Percentiles rank a stretch among this genome's conserved stretches.
Evolutionary conservation across 352 stramenopile species (phyloP).

Genomic region (Globisporangium cystogenes): DNA sequence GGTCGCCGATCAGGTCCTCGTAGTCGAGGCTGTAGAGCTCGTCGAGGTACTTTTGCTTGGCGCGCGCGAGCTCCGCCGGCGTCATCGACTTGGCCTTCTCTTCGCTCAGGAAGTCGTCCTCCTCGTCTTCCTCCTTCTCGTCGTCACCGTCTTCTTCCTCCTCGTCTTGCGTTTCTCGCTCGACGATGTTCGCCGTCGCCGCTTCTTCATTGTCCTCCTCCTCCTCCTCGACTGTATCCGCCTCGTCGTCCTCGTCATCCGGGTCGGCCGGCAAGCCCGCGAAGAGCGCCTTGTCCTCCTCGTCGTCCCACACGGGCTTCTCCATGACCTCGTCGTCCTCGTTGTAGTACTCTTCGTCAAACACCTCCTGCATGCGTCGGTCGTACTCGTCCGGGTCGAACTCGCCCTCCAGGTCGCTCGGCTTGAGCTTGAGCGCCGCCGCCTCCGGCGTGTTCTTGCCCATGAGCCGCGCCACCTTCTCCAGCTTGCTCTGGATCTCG

Average conservation of each 20-base stretch:
- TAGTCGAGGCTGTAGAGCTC: constrained; percentile 99
- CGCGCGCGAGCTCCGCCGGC: constrained; percentile 52
- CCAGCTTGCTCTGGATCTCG: constrained; percentile 93
- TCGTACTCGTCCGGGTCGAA: constrained; percentile 98
- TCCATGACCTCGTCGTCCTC: constrained; percentile 59
- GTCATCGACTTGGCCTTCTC: constrained; percentile 44
- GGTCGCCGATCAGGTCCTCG: constrained; percentile 97
- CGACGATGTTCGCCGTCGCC: constrained; percentile 16
- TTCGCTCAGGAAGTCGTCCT: constrained; percentile 38
- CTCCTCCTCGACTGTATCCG: constrained; percentile 17
- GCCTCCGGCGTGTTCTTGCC: constrained; percentile 48
- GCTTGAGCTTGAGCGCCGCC: constrained; percentile 38
- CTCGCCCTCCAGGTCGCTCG: constrained; percentile 89
- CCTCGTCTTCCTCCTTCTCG: constrained; percentile 35
- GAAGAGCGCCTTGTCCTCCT: constrained; percentile 85
- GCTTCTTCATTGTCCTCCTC: constrained; percentile 31
- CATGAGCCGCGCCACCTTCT: constrained; percentile 88
- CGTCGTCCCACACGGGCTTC: constrained; percentile 77
- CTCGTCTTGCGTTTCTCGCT: constrained; percentile 21
- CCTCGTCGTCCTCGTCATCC: constrained; percentile 49
- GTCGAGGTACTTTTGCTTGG: constrained; percentile 92
- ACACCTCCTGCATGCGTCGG: constrained; percentile 94
- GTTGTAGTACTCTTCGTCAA: constrained; percentile 98
- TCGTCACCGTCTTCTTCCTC: constrained; percentile 18
- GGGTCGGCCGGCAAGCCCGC: constrained; percentile 55